phyloP scores from a whole-genome alignment of 2,329 filamentous ascomycete genomes.

The Hypoxylon sp. region DNA sequence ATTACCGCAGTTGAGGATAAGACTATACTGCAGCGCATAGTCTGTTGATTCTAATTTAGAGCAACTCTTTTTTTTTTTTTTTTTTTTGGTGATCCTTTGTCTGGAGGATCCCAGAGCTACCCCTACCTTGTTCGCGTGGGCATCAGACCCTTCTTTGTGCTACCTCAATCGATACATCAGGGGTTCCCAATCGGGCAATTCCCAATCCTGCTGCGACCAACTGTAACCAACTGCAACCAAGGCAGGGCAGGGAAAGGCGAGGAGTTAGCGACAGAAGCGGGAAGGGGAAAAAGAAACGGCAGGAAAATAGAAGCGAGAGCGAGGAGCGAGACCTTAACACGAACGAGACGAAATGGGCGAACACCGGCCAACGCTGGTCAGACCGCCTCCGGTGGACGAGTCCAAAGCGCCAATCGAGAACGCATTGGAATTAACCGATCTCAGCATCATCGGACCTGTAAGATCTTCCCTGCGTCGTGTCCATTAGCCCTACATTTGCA shows the following conservation, averaged over 20 bases:
- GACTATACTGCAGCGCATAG: slow-evolving; percentile 1
- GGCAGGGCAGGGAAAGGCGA: slow-evolving; percentile 1
- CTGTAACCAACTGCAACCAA: not conserved
- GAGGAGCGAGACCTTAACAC: not conserved
- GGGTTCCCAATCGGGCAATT: not conserved
- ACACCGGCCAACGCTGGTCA: slow-evolving; percentile 72
- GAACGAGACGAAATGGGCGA: slow-evolving; percentile 50
- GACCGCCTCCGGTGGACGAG: slow-evolving; percentile 79
- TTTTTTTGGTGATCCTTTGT: too few species aligned
- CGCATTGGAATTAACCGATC: slow-evolving; percentile 86
- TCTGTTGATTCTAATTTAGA: not conserved
- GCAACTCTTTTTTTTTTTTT: not conserved
- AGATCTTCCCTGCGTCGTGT: slow-evolving; percentile 51
- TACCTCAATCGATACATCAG: not conserved
- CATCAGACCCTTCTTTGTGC: slow-evolving; percentile 13
- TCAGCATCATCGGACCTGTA: slow-evolving; percentile 82
- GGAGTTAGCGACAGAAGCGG: not conserved
- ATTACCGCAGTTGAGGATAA: slow-evolving; percentile 12
- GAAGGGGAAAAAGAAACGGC: slow-evolving; percentile 1
- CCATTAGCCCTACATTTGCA: slow-evolving; percentile 12
- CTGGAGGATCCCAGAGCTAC: slow-evolving; percentile 5
- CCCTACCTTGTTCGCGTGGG: slow-evolving; percentile 6
- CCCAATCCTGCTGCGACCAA: not conserved
- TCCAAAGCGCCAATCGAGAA: slow-evolving; percentile 89
- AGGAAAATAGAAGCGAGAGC: slow-evolving; percentile 5